These are phyloP conservation scores for Fusarium marasasianum DNA, from an alignment of 2,329 filamentous ascomycete species.

Conservation along the genomic window DNA sequence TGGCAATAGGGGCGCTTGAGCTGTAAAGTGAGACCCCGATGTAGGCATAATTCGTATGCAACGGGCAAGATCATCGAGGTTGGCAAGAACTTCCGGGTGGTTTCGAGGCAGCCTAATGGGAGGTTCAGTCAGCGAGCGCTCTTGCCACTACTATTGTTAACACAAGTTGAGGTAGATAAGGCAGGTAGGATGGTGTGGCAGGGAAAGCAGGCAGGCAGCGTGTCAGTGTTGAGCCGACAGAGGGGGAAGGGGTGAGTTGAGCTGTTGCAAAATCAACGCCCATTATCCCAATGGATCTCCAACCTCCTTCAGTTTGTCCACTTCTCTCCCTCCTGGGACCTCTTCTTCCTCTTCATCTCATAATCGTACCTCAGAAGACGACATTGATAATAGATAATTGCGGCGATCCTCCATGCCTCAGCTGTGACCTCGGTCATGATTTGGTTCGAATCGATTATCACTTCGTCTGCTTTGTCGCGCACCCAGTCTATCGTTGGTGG, in stretches of 20 bases:
- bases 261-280: neutral
- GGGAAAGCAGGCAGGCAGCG: neutral
- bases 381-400: conserved; percentile 52
- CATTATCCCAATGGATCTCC: neutral
- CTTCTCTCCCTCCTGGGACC: neutral
- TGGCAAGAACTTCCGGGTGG: conserved; percentile 48
- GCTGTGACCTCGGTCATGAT: conserved; percentile 54
- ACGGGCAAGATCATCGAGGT: conserved; percentile 46
- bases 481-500: conserved; percentile 45
- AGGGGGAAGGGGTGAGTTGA: neutral
- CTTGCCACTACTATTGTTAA: neutral
- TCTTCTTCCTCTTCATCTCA: neutral
- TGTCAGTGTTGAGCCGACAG: neutral
- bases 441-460: conserved; percentile 40
- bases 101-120: conserved; percentile 48
- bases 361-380: conserved; percentile 49
- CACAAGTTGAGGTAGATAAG: neutral
- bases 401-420: conserved; percentile 54
- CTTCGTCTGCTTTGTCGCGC: conserved; percentile 34
- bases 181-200: neutral
- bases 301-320: neutral
- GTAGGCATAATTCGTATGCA: conserved; percentile 55
- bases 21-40: conserved; percentile 52
- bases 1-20: conserved; percentile 53
- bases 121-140: conserved; percentile 6